Percentiles rank a stretch among this genome's conserved stretches.
Evolutionary conservation across 2,329 filamentous ascomycete species (phyloP).

Genomic region (Chrysoporthe puriensis): DNA sequence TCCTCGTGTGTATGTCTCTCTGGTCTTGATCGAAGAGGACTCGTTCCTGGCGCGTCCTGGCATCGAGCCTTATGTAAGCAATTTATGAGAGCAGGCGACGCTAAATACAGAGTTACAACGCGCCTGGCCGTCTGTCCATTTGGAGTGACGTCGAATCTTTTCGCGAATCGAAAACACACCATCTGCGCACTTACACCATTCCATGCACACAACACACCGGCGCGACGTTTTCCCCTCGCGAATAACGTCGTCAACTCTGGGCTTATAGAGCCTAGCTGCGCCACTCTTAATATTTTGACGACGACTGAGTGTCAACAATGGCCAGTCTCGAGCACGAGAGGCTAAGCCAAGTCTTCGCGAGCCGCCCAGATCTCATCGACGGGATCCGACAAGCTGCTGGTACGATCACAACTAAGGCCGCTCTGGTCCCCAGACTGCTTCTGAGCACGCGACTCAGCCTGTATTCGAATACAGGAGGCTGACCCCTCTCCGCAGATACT

Average conservation of each 20-base stretch:
- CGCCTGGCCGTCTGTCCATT: not conserved
- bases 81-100: not conserved
- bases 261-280: not conserved
- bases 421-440: not conserved
- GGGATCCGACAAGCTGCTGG: slow-evolving; percentile 58
- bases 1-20: not conserved
- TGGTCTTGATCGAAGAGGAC: not conserved
- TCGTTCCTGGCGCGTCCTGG: no score
- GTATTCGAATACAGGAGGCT: not conserved
- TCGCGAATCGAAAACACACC: slow-evolving; percentile 1
- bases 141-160: slow-evolving; percentile 15
- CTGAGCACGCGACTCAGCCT: not conserved
- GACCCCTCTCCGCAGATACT: slow-evolving; percentile 46
- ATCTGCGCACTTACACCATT: not conserved
- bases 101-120: not conserved
- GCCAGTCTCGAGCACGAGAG: slow-evolving; percentile 52
- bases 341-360: slow-evolving; percentile 56
- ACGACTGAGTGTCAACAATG: not conserved
- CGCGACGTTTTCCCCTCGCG: not conserved
- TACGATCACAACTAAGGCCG: slow-evolving; percentile 36
- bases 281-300: not conserved
- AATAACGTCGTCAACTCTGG: not conserved
- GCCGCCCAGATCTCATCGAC: slow-evolving; percentile 59
- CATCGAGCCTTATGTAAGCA: not conserved
- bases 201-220: not conserved